Percentiles rank a stretch among this genome's conserved stretches.
phyloP scores from a whole-genome alignment of 208 protist species.

The Acanthamoeba culbertsoni region DNA sequence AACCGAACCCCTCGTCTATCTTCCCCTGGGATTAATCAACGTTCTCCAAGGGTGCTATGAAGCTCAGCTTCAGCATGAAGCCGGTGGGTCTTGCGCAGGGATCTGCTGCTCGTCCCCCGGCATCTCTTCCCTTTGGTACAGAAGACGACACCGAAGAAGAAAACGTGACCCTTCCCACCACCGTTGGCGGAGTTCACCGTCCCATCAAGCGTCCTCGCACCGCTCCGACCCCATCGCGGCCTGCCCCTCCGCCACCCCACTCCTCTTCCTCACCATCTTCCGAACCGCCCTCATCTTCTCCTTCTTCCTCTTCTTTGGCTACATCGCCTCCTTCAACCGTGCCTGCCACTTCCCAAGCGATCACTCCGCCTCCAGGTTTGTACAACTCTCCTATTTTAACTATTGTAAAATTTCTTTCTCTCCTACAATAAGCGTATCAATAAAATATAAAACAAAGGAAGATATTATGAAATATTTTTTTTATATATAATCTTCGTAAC shows the following conservation, averaged over 20 bases:
- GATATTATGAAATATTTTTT: too few species aligned
- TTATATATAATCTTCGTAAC: too few species aligned
- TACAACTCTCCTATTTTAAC: background rate
- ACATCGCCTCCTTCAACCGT: background rate
- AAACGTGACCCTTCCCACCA: background rate
- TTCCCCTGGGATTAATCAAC: background rate
- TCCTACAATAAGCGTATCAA: too few species aligned
- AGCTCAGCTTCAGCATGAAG: conserved; percentile 23
- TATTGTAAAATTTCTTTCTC: background rate
- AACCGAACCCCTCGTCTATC: background rate
- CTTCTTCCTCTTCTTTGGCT: background rate
- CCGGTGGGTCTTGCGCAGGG: background rate
- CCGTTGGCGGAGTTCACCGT: background rate
- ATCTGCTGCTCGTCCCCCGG: background rate
- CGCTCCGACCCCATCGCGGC: background rate
- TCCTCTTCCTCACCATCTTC: background rate
- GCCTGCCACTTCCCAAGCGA: background rate
- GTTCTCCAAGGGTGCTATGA: background rate
- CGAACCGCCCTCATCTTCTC: background rate
- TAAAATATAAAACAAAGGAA: too few species aligned
- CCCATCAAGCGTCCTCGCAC: background rate
- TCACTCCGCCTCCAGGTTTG: background rate
- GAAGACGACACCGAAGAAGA: background rate
- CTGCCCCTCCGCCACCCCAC: background rate
- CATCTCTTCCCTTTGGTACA: background rate